Conservation (phyloP, 805 yeast species). For the Naumovozyma dairenensis region DNA sequence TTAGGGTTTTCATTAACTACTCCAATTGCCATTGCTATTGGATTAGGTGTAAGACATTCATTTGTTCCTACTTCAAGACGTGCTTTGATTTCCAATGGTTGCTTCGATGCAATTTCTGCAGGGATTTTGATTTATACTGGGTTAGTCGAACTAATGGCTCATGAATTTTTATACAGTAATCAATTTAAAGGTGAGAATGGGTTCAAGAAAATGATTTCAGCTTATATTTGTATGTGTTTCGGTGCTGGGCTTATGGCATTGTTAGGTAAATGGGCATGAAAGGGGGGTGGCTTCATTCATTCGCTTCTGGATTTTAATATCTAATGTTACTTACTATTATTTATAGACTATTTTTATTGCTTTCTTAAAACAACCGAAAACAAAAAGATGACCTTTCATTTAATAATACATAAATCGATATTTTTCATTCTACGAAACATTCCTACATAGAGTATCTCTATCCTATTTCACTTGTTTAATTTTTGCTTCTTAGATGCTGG, state of each 20-base stretch:
- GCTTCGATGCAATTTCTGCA: constrained; percentile 59
- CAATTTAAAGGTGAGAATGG: constrained; percentile 56
- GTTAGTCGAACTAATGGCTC: constrained; percentile 64
- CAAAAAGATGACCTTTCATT: too few species aligned
- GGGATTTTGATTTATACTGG: constrained; percentile 68
- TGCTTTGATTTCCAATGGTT: constrained; percentile 50
- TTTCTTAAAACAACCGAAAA: too few species aligned
- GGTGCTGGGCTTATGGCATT: constrained; percentile 77
- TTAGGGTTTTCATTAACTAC: constrained; percentile 49
- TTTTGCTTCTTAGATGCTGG: not conserved
- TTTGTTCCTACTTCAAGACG: constrained; percentile 46
- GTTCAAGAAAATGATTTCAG: constrained; percentile 37
- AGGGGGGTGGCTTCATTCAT: too few species aligned
- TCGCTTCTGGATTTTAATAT: too few species aligned
- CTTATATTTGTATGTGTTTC: constrained; percentile 37
- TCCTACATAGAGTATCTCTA: too few species aligned
- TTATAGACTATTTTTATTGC: too few species aligned
- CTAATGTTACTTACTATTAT: too few species aligned
- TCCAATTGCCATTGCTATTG: constrained; percentile 65
- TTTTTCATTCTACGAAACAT: too few species aligned
- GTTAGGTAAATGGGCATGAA: constrained; percentile 45
- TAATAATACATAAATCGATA: too few species aligned
- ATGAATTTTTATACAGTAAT: constrained; percentile 54
- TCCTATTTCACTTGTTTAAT: too few species aligned
- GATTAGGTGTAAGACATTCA: constrained; percentile 54